These are phyloP conservation scores for Pleurotus platypus DNA, from an alignment of 768 basidiomycete species.

Conservation along the genomic window DNA sequence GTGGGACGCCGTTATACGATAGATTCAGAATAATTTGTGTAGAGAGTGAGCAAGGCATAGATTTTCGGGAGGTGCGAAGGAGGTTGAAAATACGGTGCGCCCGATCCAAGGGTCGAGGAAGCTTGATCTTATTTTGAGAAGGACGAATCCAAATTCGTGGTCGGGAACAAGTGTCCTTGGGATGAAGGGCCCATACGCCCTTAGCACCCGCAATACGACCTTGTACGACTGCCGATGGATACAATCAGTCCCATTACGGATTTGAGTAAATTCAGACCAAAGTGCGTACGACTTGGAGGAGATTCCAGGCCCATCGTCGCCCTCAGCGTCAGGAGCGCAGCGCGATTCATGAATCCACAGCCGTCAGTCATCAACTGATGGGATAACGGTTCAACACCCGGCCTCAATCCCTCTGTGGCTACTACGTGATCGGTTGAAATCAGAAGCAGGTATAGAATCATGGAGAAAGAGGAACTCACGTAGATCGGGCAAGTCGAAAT, in stretches of 20 bases:
- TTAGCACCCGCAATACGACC: slow-evolving; percentile 58
- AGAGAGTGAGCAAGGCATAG: slow-evolving; percentile 39
- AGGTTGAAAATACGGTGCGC: slow-evolving; percentile 65
- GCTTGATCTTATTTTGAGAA: slow-evolving; percentile 58
- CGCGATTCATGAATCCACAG: slow-evolving; percentile 64
- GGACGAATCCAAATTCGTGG: slow-evolving; percentile 59
- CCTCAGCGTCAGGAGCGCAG: slow-evolving; percentile 21
- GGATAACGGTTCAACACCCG: slow-evolving; percentile 35
- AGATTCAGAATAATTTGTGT: slow-evolving; percentile 61
- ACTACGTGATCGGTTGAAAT: slow-evolving; percentile 13
- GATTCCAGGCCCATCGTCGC: too few relatives aligned
- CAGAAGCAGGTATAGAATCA: background rate
- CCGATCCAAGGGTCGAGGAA: slow-evolving; percentile 23
- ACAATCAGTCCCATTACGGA: too few relatives aligned
- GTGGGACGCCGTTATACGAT: slow-evolving; percentile 51
- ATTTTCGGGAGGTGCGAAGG: slow-evolving; percentile 44
- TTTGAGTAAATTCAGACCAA: too few relatives aligned
- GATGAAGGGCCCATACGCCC: slow-evolving; percentile 58
- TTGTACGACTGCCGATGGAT: slow-evolving; percentile 43
- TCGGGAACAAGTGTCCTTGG: slow-evolving; percentile 32
- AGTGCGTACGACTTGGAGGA: too few relatives aligned
- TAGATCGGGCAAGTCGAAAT: slow-evolving; percentile 42
- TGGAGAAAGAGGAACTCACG: slow-evolving; percentile 30
- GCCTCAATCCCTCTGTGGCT: slow-evolving; percentile 32
- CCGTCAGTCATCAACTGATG: slow-evolving; percentile 73